Percentiles rank a stretch among this genome's conserved stretches.
Evolutionary conservation across 2,329 filamentous ascomycete genomes (phyloP).

Genomic region (Endothia cerciana): DNA sequence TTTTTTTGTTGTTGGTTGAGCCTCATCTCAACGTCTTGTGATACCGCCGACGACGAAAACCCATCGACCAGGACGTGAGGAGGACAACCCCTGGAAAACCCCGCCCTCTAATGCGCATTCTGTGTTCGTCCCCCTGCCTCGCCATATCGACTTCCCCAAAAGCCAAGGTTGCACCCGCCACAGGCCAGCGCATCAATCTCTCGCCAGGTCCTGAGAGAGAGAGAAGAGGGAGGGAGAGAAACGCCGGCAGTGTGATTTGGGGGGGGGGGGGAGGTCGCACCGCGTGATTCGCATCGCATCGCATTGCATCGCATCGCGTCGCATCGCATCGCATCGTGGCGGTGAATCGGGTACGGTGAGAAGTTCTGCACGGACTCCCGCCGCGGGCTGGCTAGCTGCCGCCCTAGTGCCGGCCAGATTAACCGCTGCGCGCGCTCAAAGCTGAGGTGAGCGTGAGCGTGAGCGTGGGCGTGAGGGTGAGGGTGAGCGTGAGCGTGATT

Average conservation of each 20-base stretch:
- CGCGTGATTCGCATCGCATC: too few species aligned
- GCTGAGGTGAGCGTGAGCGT: neutral
- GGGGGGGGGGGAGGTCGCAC: too few species aligned
- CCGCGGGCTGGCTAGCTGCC: neutral
- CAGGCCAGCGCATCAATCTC: neutral
- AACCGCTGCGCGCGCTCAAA: neutral
- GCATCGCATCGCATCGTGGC: neutral
- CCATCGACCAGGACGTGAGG: neutral
- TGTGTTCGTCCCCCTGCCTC: neutral
- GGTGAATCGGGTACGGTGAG: conserved; percentile 4
- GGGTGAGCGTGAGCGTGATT: too few species aligned
- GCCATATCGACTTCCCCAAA: neutral
- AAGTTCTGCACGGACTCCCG: neutral
- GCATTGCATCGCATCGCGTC: conserved; percentile 2
- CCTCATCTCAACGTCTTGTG: conserved; percentile 6
- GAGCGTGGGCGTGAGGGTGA: neutral
- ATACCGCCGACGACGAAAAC: neutral
- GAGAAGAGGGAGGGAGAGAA: neutral
- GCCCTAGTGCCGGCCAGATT: too few species aligned
- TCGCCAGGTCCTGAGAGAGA: neutral
- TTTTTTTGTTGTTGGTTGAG: too few species aligned
- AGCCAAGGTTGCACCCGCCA: neutral
- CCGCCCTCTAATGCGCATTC: too few species aligned
- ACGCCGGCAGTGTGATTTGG: neutral
- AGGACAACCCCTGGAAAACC: neutral